A percentile compares a stretch with the other conserved stretches of the same genome.
phyloP scores from a whole-genome alignment of 83 land plant species.

The Thuja plicata region DNA sequence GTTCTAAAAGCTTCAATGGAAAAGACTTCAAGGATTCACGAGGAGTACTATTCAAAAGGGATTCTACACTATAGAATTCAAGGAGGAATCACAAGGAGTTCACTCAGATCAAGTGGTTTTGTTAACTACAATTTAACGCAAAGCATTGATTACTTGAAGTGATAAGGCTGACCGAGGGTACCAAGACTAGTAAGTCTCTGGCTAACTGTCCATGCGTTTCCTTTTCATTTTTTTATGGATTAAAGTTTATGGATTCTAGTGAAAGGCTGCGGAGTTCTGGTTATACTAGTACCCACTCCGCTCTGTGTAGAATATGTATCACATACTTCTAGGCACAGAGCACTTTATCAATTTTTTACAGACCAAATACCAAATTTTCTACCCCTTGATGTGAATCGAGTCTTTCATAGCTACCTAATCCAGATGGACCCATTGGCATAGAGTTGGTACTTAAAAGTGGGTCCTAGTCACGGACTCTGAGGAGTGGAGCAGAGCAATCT shows the following conservation, averaged over 20 bases:
- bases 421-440: background rate
- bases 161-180: background rate
- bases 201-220: background rate
- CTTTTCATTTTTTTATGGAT: background rate
- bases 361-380: background rate
- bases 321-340: background rate
- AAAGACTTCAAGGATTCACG: background rate
- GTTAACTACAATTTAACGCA: too few species aligned
- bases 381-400: background rate
- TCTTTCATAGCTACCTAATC: background rate
- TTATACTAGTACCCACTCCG: background rate
- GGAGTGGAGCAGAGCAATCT: background rate
- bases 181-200: background rate
- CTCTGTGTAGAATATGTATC: background rate
- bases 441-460: constrained; percentile 11
- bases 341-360: background rate
- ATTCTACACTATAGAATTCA: too few species aligned
- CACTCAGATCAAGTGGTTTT: background rate
- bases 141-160: background rate
- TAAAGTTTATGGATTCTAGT: background rate
- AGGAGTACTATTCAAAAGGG: background rate
- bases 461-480: constrained; percentile 8
- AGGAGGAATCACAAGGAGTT: background rate
- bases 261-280: background rate
- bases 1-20: background rate